A percentile compares a stretch with the other conserved stretches of the same genome.
These are phyloP conservation scores for Candida tetrigidarum DNA, from an alignment of 1,139 yeast species.

Conservation along the genomic window DNA sequence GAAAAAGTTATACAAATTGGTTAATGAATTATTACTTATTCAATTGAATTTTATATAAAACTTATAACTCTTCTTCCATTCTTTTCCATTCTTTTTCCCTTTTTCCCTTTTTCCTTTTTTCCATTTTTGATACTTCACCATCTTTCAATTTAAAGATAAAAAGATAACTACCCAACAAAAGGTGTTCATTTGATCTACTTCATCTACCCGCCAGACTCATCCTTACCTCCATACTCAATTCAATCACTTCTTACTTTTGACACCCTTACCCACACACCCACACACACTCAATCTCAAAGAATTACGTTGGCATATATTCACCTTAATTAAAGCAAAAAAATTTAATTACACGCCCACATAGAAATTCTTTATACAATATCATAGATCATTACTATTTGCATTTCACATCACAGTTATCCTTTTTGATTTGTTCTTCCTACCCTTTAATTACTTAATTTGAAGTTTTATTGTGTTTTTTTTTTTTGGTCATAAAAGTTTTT, in stretches of 20 bases:
- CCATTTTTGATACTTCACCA: not conserved
- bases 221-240: not conserved
- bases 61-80: not conserved
- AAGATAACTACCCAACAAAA: no score
- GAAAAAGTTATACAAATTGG: no score
- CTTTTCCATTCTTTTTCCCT: not conserved
- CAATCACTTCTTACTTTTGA: not conserved
- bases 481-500: no score
- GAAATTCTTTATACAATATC: conserved; percentile 4
- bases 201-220: no score
- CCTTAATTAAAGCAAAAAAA: no score
- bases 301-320: conserved; percentile 1
- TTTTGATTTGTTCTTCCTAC: not conserved
- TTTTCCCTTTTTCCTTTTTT: not conserved
- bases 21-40: no score
- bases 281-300: not conserved
- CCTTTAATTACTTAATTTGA: no score
- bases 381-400: not conserved
- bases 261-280: not conserved
- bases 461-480: no score
- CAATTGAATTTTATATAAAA: no score
- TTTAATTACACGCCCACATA: conserved; percentile 2
- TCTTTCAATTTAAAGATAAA: no score
- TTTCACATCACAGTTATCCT: not conserved
- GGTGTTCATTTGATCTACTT: conserved; percentile 1